These are phyloP conservation scores for Picocystis salinarum DNA, from an alignment of 139 green algal species.

Conservation along the genomic window DNA sequence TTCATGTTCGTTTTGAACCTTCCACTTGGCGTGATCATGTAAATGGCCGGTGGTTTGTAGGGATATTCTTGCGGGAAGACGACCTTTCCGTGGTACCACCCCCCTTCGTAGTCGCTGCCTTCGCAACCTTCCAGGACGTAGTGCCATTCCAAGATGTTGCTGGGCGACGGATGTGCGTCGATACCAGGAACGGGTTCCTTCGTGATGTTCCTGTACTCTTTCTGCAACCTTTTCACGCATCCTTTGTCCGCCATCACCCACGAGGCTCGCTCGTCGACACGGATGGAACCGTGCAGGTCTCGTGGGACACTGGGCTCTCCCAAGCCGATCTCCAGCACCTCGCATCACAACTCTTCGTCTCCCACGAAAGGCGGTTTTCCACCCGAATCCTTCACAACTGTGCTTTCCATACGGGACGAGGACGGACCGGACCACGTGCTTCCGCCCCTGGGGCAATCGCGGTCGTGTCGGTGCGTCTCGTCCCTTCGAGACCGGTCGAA, in stretches of 20 bases:
- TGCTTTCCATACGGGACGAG: too few species aligned
- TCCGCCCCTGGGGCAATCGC: too few species aligned
- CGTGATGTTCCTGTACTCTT: constrained; percentile 43
- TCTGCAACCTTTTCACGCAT: constrained; percentile 46
- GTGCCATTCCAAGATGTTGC: constrained; percentile 69
- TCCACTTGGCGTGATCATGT: constrained; percentile 64
- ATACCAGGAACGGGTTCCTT: constrained; percentile 62
- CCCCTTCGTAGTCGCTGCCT: constrained; percentile 40
- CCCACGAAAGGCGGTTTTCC: too few species aligned
- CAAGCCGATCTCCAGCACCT: too few species aligned
- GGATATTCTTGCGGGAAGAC: constrained; percentile 44
- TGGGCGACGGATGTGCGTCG: constrained; percentile 40
- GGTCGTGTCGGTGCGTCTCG: too few species aligned
- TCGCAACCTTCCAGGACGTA: constrained; percentile 22
- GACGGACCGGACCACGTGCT: too few species aligned
- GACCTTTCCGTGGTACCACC: constrained; percentile 66
- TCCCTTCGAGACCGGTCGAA: too few species aligned
- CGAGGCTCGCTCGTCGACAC: too few species aligned
- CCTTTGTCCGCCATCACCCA: constrained; percentile 22
- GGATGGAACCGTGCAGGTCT: too few species aligned
- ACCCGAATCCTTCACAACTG: too few species aligned
- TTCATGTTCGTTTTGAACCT: constrained; percentile 52
- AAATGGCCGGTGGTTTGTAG: constrained; percentile 53
- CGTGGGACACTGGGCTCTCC: too few species aligned
- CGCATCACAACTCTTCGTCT: too few species aligned